phyloP scores from a whole-genome alignment of 2,329 filamentous ascomycete species.

The Paradendryphiella salina region DNA sequence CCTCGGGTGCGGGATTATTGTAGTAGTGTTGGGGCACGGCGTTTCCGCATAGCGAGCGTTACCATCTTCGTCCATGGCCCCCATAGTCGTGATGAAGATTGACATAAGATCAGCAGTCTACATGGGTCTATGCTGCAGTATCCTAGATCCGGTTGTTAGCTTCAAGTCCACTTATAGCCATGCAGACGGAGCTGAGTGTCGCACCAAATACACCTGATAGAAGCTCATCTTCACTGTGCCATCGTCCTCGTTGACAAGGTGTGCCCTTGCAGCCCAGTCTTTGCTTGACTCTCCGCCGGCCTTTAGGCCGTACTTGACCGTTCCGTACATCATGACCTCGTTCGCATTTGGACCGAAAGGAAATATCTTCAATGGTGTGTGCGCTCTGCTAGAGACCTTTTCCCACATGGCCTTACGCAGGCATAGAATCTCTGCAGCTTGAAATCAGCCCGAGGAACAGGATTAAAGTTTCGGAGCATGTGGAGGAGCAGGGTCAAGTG shows the following conservation, averaged over 20 bases:
- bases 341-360: slow-evolving; percentile 52
- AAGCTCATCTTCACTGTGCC: slow-evolving; percentile 59
- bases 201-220: slow-evolving; percentile 60
- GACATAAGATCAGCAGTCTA: slow-evolving; percentile 11
- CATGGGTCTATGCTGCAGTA: slow-evolving; percentile 19
- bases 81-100: neutral
- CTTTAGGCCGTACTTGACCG: slow-evolving; percentile 57
- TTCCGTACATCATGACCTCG: slow-evolving; percentile 60
- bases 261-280: slow-evolving; percentile 60
- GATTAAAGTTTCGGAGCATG: neutral
- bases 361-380: slow-evolving; percentile 55
- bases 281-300: slow-evolving; percentile 52
- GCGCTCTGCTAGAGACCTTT: slow-evolving; percentile 53
- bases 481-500: neutral
- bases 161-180: neutral
- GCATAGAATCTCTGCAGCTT: slow-evolving; percentile 53
- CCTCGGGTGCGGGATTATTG: neutral
- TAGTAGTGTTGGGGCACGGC: neutral
- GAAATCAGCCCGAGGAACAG: slow-evolving; percentile 2
- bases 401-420: slow-evolving; percentile 60
- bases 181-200: slow-evolving; percentile 27
- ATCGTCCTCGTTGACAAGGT: slow-evolving; percentile 56
- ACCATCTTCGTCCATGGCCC: neutral
- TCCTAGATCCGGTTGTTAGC: slow-evolving; percentile 21
- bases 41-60: neutral